These are phyloP conservation scores for Talaromyces nanjingensis DNA, from an alignment of 495 filamentous ascomycete species.

Conservation along the genomic window DNA sequence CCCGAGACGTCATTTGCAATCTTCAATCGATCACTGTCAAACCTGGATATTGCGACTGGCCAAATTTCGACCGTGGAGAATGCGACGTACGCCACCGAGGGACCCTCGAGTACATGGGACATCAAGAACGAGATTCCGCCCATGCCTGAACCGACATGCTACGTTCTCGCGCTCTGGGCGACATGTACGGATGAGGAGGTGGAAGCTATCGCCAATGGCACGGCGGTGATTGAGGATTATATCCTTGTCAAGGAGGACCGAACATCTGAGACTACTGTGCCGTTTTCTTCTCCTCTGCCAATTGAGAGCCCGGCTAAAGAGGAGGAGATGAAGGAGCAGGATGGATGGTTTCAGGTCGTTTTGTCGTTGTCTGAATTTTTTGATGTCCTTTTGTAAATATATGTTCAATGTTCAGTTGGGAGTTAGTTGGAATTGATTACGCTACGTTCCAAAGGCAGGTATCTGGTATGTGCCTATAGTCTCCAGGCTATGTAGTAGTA, in stretches of 20 bases:
- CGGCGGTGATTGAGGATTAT: constrained; percentile 43
- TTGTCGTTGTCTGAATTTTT: constrained; percentile 2
- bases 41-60: constrained; percentile 52
- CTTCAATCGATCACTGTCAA: constrained; percentile 47
- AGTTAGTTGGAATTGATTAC: too few relatives aligned
- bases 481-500: too few relatives aligned
- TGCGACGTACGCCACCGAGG: constrained; percentile 39
- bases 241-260: constrained; percentile 39
- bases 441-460: too few relatives aligned
- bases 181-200: constrained; percentile 44
- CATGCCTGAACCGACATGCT: constrained; percentile 37
- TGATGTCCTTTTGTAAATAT: not conserved
- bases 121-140: constrained; percentile 39
- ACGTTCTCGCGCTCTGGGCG: constrained; percentile 30
- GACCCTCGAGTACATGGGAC: constrained; percentile 43
- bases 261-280: not conserved
- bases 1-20: constrained; percentile 48
- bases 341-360: not conserved
- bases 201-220: constrained; percentile 35
- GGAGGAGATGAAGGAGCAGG: not conserved
- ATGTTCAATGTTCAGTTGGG: too few relatives aligned
- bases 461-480: too few relatives aligned
- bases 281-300: not conserved
- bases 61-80: constrained; percentile 29
- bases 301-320: not conserved